These are phyloP conservation scores for Fusarium sp. DNA, from an alignment of 2,329 filamentous ascomycete genomes.

Conservation along the genomic window DNA sequence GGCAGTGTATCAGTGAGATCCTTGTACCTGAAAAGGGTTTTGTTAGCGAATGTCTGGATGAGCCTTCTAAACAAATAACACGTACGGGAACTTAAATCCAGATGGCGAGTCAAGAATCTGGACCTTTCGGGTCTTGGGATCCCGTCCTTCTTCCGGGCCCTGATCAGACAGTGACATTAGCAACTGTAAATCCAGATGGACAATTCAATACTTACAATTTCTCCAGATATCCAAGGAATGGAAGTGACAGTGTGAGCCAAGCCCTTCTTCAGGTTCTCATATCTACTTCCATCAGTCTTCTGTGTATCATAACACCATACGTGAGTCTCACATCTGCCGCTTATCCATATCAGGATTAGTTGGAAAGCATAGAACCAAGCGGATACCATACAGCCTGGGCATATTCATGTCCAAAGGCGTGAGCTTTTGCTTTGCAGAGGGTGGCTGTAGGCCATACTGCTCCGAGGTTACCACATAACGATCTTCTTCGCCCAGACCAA, in stretches of 20 bases:
- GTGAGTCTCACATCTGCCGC: neutral
- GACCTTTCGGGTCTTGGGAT: neutral
- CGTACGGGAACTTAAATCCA: neutral
- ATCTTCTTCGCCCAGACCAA: neutral
- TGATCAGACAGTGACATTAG: neutral
- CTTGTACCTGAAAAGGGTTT: neutral
- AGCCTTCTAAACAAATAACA: fast-evolving
- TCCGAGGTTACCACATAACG: neutral
- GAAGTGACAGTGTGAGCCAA: neutral
- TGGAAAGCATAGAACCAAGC: neutral
- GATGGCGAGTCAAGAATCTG: neutral
- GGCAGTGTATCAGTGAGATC: neutral
- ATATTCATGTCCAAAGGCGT: neutral
- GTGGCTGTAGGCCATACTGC: neutral
- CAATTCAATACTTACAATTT: neutral
- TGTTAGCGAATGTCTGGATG: neutral
- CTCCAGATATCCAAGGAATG: neutral
- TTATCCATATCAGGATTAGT: neutral
- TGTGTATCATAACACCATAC: fast-evolving
- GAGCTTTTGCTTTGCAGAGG: neutral
- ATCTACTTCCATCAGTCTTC: neutral
- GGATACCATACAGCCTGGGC: neutral
- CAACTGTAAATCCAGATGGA: fast-evolving
- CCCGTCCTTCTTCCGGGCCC: neutral
- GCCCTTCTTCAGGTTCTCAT: neutral